Evolutionary conservation across 2,329 filamentous ascomycete genomes (phyloP).

Genomic region (Nannizziopsis arthrosporioides): DNA sequence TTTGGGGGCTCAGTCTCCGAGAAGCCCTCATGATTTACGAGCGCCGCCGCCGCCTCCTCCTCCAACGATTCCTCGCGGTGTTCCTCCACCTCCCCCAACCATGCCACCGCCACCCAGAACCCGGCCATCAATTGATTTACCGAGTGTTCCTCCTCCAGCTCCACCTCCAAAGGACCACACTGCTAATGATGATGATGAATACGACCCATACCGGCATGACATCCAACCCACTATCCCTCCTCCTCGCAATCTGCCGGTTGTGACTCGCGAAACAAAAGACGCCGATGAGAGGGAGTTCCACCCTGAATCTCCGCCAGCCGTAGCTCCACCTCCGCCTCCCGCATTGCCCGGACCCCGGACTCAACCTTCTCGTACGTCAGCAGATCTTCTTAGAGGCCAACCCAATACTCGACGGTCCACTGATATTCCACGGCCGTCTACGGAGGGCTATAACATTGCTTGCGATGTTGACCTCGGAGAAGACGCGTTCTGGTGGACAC

Average conservation of each 20-base stretch:
- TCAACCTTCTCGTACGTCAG: constrained; percentile 43
- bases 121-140: constrained; percentile 58
- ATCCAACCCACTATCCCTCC: constrained; percentile 18
- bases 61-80: constrained; percentile 46
- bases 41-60: constrained; percentile 48
- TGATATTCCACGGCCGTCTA: constrained; percentile 61
- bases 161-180: constrained; percentile 41
- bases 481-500: constrained; percentile 75
- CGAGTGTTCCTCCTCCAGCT: constrained; percentile 53
- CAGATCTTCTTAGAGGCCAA: constrained; percentile 49
- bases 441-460: constrained; percentile 68
- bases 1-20: constrained; percentile 38
- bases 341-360: constrained; percentile 31
- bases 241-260: constrained; percentile 17
- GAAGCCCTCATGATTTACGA: constrained; percentile 30
- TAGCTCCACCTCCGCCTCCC: constrained; percentile 31
- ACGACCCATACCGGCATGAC: constrained; percentile 43
- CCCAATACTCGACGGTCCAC: constrained; percentile 51
- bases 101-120: constrained; percentile 43
- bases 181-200: constrained; percentile 45
- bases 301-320: constrained; percentile 30
- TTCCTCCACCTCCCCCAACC: constrained; percentile 54
- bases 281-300: constrained; percentile 39
- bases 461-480: constrained; percentile 70
- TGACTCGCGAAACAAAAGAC: constrained; percentile 21